These are phyloP conservation scores for Diplosphaera chodatii DNA, from an alignment of 139 green algal species.

Conservation along the genomic window DNA sequence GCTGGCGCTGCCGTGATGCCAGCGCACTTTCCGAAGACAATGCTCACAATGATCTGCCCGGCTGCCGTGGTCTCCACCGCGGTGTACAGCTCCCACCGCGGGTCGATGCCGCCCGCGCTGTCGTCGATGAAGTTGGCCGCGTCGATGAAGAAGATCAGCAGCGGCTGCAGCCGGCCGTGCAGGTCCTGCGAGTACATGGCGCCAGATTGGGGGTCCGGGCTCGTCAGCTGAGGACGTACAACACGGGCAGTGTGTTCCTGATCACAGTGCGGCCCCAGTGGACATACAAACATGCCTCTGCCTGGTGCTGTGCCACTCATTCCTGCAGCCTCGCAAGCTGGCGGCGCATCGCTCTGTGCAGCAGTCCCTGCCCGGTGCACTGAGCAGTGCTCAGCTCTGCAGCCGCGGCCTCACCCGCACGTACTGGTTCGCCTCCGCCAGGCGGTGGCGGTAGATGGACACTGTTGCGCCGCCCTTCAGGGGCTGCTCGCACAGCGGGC, in stretches of 20 bases:
- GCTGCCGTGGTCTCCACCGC: constrained; percentile 24
- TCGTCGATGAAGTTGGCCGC: constrained; percentile 65
- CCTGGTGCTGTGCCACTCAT: too few species aligned
- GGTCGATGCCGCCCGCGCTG: constrained; percentile 33
- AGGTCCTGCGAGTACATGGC: constrained; percentile 58
- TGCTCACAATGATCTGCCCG: not conserved
- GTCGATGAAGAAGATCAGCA: constrained; percentile 86
- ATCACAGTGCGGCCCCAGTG: too few species aligned
- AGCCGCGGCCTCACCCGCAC: constrained; percentile 31
- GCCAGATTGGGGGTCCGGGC: too few species aligned
- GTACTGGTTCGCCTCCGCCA: constrained; percentile 16
- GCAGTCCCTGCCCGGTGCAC: too few species aligned
- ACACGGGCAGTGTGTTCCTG: too few species aligned
- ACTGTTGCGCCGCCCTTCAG: not conserved
- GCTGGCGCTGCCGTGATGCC: too few species aligned
- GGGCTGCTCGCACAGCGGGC: not conserved
- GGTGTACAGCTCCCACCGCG: constrained; percentile 67
- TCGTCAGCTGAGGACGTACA: not conserved
- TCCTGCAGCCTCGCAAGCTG: too few species aligned
- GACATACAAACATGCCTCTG: too few species aligned
- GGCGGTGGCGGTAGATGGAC: constrained; percentile 16
- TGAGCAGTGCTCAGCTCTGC: too few species aligned
- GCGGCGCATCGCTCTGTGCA: too few species aligned
- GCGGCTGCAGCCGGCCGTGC: constrained; percentile 67
- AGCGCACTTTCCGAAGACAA: too few species aligned